Evolutionary conservation across 2,329 filamentous ascomycete genomes (phyloP).

Genomic region (Aspergillus niger): DNA sequence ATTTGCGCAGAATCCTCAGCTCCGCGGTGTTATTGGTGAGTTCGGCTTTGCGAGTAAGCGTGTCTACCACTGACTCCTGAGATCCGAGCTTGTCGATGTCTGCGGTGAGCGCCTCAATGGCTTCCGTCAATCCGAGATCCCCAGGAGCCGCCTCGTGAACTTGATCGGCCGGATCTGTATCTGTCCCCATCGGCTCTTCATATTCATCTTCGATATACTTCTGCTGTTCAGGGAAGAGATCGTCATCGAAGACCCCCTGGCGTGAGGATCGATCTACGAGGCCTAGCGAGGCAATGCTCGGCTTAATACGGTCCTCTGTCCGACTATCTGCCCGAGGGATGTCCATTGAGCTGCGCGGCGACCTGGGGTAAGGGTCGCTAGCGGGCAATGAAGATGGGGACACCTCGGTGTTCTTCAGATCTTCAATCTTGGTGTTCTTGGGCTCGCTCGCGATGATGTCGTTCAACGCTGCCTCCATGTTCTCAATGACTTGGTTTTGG

Average conservation of each 20-base stretch:
- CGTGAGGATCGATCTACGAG: slow-evolving; percentile 84
- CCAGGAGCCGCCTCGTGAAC: slow-evolving; percentile 94
- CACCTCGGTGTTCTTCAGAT: slow-evolving; percentile 37
- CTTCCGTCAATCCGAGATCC: slow-evolving; percentile 88
- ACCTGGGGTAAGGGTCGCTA: slow-evolving; percentile 56
- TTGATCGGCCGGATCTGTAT: slow-evolving; percentile 71
- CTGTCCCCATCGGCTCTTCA: slow-evolving; percentile 66
- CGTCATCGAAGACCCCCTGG: slow-evolving; percentile 92
- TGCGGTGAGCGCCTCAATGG: slow-evolving; percentile 81
- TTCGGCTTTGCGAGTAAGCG: slow-evolving; percentile 89
- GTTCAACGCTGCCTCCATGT: slow-evolving; percentile 87
- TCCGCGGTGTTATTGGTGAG: slow-evolving; percentile 96
- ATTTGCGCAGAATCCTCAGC: slow-evolving; percentile 87
- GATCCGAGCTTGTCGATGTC: slow-evolving; percentile 87
- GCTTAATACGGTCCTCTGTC: slow-evolving; percentile 62
- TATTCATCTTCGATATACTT: slow-evolving; percentile 84
- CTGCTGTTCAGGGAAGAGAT: slow-evolving; percentile 83
- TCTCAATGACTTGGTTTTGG: slow-evolving; percentile 81
- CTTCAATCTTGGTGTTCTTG: slow-evolving; percentile 38
- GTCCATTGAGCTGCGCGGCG: slow-evolving; percentile 65
- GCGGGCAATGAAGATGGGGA: slow-evolving; percentile 49
- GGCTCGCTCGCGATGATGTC: slow-evolving; percentile 86
- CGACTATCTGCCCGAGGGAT: slow-evolving; percentile 48
- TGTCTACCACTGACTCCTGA: slow-evolving; percentile 89
- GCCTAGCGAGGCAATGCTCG: slow-evolving; percentile 86